Evolutionary conservation across 805 yeast genomes (phyloP).

Genomic region (Lachancea thermotolerans): DNA sequence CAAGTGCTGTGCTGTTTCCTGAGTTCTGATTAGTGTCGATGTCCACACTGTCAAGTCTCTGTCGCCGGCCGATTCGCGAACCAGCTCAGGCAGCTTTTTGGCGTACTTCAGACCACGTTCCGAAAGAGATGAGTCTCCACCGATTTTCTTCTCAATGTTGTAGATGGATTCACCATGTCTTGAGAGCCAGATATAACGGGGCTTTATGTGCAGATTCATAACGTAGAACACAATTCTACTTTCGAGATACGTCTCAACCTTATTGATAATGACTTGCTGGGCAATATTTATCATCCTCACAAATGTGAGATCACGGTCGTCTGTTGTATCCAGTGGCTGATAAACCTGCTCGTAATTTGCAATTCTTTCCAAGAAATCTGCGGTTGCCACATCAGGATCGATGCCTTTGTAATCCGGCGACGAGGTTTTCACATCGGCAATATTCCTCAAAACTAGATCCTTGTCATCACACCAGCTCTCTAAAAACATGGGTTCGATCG

Average conservation of each 20-base stretch:
- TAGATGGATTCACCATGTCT: conserved; percentile 94
- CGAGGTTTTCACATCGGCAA: conserved; percentile 78
- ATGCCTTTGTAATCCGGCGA: conserved; percentile 72
- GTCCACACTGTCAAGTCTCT: conserved; percentile 89
- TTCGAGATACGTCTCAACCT: conserved; percentile 81
- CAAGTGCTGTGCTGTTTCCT: conserved; percentile 79
- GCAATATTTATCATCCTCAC: conserved; percentile 84
- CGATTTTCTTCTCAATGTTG: conserved; percentile 89
- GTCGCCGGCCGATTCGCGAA: conserved; percentile 50
- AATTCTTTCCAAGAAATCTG: conserved; percentile 70
- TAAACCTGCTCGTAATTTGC: conserved; percentile 66
- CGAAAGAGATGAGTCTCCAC: conserved; percentile 86
- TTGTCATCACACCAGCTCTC: conserved; percentile 89
- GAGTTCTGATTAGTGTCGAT: conserved; percentile 83
- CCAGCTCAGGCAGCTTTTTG: conserved; percentile 68
- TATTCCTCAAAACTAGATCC: conserved; percentile 68
- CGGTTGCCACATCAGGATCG: conserved; percentile 64
- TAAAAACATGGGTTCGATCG: conserved; percentile 82
- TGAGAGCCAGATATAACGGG: conserved; percentile 86
- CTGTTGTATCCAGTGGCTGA: conserved; percentile 59
- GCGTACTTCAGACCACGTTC: conserved; percentile 84
- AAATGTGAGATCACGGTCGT: conserved; percentile 65
- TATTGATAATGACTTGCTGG: conserved; percentile 80
- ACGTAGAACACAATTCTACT: conserved; percentile 91
- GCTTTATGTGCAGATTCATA: conserved; percentile 91